phyloP scores from a whole-genome alignment of 2,329 filamentous ascomycete species.

The Balansia obtecta region DNA sequence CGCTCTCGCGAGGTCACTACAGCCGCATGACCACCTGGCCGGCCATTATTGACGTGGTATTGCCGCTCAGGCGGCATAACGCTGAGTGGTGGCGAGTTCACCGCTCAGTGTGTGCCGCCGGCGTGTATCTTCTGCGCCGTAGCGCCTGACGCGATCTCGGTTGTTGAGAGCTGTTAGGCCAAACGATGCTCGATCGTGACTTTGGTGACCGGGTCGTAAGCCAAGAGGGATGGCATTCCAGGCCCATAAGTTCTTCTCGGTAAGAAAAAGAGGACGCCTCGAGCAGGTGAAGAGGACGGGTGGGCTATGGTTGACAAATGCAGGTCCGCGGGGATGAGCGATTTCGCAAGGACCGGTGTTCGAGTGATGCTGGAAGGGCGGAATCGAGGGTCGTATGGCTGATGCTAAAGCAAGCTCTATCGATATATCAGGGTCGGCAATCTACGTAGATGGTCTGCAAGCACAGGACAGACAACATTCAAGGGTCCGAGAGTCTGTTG shows the following conservation, averaged over 20 bases:
- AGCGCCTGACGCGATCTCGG: not conserved
- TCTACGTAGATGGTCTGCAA: not conserved
- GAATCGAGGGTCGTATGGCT: not conserved
- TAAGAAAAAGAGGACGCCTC: not conserved
- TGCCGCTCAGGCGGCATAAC: conserved; percentile 18
- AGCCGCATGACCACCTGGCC: conserved; percentile 17
- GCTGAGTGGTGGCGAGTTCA: conserved; percentile 5
- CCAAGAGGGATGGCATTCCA: not conserved
- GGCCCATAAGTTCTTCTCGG: not conserved
- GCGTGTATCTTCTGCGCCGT: not conserved
- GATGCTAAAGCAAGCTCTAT: not conserved
- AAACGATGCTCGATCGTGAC: not conserved
- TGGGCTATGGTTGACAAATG: too few relatives aligned
- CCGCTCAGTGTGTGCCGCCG: conserved; percentile 6
- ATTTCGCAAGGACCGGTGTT: too few relatives aligned
- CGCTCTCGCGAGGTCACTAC: conserved; percentile 31
- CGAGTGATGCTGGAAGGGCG: not conserved
- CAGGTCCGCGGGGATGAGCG: too few relatives aligned
- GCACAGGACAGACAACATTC: not conserved
- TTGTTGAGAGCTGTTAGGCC: not conserved
- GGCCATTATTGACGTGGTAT: conserved; percentile 32
- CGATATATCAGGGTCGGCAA: not conserved
- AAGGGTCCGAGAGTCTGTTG: not conserved
- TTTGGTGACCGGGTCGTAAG: not conserved
- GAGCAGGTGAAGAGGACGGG: not conserved